Evolutionary conservation across 805 yeast genomes (phyloP), one percentile per base, ranked within the genome.

Genomic region (Barnettozyma sp.): DNA sequence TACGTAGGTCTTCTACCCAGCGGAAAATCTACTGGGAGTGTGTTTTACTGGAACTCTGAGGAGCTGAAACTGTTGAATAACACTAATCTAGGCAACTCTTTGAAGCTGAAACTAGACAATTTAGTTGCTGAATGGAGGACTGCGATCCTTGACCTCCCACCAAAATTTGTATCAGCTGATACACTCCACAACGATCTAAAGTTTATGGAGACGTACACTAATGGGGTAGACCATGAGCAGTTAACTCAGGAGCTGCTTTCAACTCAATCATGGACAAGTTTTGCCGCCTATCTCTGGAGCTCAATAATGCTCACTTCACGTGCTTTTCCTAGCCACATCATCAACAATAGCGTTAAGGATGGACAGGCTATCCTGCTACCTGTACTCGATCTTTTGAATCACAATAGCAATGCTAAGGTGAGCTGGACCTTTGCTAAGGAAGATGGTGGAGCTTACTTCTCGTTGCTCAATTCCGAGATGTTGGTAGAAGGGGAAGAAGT

Each of bases 321-420:
- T 45, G 77, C 94, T 1, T 87, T 87, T 54, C 96, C 96, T 0
- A 73, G 76, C 36, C 58, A 61, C 24, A 55, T 65, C 5, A 48
- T 65, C 4, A 55, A 56, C 7, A 45, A 55, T 15, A 54, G 49
- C 2, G 70, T 67, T 30, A 49, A 58, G 10, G 50, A 48, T 16
- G 57, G 55, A 4, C 68, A 66, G 33, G 80, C 84, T 7, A 77
- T 88, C 68, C 62, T 88, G 9, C 54, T 86, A 14, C 97, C 97
- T 0, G 51, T 88, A 8, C 61, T 87, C 5, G 97, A 87, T 53
- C 59, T 85, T 18, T 55, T 87, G 37, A 87, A 88, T 50, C 97
- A 87, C 58, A 60, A 69, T 42, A 76, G 82, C 5, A 52, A 53
- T 16, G 63, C 82, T 0, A 70, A 73, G 35, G 86, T 83, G 1